Percentiles rank a stretch among this genome's conserved stretches.
phyloP scores from a whole-genome alignment of 2,329 filamentous ascomycete genomes.

The Atkinsonella hypoxylon region DNA sequence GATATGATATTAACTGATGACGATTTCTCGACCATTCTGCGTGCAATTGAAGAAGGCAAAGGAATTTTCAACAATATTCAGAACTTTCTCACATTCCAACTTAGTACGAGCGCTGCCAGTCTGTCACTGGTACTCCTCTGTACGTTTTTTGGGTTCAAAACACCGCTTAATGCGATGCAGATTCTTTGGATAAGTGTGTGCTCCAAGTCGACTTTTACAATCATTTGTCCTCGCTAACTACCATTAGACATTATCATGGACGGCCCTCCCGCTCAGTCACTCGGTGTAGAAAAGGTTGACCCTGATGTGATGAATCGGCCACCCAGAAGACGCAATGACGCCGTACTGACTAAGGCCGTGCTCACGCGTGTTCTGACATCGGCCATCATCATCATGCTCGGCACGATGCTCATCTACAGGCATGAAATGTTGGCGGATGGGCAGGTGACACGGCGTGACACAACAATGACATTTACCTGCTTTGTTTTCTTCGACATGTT shows the following conservation, averaged over 20 bases:
- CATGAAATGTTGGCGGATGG: conserved; percentile 81
- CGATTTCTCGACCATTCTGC: conserved; percentile 83
- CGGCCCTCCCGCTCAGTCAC: conserved; percentile 89
- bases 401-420: conserved; percentile 83
- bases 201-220: conserved; percentile 1
- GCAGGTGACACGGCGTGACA: conserved; percentile 80
- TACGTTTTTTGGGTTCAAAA: conserved; percentile 85
- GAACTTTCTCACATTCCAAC: conserved; percentile 96
- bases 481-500: conserved; percentile 99
- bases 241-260: conserved; percentile 94
- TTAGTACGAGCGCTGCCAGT: conserved; percentile 92
- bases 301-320: conserved; percentile 87
- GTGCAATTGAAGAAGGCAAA: conserved; percentile 96
- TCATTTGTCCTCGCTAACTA: not conserved
- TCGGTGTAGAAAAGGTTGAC: conserved; percentile 91
- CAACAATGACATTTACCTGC: conserved; percentile 98
- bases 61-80: conserved; percentile 99
- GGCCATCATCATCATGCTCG: conserved; percentile 79
- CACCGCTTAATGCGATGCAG: conserved; percentile 97
- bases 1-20: conserved; percentile 89
- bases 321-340: conserved; percentile 70
- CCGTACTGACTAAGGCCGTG: conserved; percentile 77
- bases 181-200: conserved; percentile 93
- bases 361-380: conserved; percentile 79
- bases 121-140: conserved; percentile 84